Conservation (phyloP, 202 grass and related monocot species). For the Dendrocalamus latiflorus region DNA sequence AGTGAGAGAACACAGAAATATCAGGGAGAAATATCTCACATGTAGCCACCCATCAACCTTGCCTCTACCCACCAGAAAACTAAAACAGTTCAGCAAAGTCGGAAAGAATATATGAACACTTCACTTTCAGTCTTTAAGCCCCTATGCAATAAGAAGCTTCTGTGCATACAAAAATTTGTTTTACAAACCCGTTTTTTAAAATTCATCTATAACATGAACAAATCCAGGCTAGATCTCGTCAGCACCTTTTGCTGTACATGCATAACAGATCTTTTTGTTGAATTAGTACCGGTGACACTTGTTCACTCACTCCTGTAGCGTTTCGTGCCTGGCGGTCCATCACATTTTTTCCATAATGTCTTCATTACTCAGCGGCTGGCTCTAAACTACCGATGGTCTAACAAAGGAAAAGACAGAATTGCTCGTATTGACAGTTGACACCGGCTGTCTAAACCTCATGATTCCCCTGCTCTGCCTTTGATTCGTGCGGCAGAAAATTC, state of each 20-base stretch:
- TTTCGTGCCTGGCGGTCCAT: neutral
- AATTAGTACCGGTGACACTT: neutral
- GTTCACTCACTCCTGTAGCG: neutral
- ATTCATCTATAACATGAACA: neutral
- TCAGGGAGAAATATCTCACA: slow-evolving; percentile 20
- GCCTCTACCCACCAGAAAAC: slow-evolving; percentile 8
- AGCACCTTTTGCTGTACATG: neutral
- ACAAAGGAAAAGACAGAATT: neutral
- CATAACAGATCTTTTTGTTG: neutral
- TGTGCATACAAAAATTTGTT: neutral
- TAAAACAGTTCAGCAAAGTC: neutral
- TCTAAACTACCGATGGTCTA: neutral
- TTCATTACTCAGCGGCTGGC: neutral
- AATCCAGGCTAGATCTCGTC: neutral
- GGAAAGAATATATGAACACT: neutral
- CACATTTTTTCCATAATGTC: neutral
- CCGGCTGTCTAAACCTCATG: neutral
- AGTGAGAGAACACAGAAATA: slow-evolving; percentile 3
- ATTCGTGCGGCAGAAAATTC: neutral
- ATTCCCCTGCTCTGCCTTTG: neutral
- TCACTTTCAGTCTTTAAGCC: neutral
- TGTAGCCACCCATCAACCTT: neutral
- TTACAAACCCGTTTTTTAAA: neutral
- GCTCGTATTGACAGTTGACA: neutral
- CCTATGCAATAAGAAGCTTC: neutral